phyloP scores from a whole-genome alignment of 2,329 filamentous ascomycete species.

The Davidsoniella virescens region DNA sequence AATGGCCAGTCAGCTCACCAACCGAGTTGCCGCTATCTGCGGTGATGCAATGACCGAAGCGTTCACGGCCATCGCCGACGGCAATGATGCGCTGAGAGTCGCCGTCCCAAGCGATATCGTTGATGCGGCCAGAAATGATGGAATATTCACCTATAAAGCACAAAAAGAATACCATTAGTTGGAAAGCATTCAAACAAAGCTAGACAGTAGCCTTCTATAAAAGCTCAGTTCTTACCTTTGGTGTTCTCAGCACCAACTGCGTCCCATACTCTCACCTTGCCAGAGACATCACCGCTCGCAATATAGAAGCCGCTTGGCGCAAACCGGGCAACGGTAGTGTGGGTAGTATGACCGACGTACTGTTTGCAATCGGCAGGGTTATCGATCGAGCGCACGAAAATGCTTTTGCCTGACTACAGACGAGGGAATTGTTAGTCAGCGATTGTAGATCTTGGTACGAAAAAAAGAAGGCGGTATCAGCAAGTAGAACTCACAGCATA shows the following conservation, averaged over 20 bases:
- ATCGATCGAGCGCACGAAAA: slow-evolving; percentile 92
- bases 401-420: slow-evolving; percentile 77
- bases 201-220: not conserved
- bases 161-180: not conserved
- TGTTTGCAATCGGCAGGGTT: slow-evolving; percentile 70
- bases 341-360: slow-evolving; percentile 78
- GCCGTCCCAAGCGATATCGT: slow-evolving; percentile 94
- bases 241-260: slow-evolving; percentile 69
- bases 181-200: not conserved
- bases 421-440: not conserved
- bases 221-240: slow-evolving; percentile 35
- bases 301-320: slow-evolving; percentile 89
- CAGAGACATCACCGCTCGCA: slow-evolving; percentile 75
- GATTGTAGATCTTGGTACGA: not conserved
- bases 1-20: slow-evolving; percentile 85
- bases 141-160: slow-evolving; percentile 54
- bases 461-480: not conserved
- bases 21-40: slow-evolving; percentile 93
- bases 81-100: slow-evolving; percentile 94
- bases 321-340: slow-evolving; percentile 86
- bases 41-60: slow-evolving; percentile 86
- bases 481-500: slow-evolving; percentile 54
- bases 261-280: slow-evolving; percentile 84
- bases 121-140: slow-evolving; percentile 88
- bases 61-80: slow-evolving; percentile 85